Evolutionary conservation across 106 monocot genomes (phyloP), one percentile per base, ranked within the genome.

Genomic region (Vanilla planifolia): DNA sequence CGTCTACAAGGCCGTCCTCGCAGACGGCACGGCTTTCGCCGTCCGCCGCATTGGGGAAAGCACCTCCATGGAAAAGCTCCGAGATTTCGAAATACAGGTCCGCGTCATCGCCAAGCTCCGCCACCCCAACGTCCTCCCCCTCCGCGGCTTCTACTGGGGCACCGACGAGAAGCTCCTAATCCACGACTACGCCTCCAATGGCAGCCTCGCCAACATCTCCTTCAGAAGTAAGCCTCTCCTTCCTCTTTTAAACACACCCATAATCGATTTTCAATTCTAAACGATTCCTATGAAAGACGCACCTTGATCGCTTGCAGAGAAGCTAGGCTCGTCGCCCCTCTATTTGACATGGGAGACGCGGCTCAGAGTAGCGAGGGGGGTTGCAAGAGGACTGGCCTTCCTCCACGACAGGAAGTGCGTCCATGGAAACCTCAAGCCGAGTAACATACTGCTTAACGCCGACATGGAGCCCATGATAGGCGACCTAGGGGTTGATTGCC

Each of bases 111-210:
- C 98, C 15, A 88, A 80, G 58, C 69, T 85, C 28, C 74, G 75
- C 43, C 92, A 99, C 63, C 88, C 92, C 0, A 99, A 99, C 24
- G 30, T 99, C 60, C 75, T 99, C 46, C 59, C 88, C 7, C 37
- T 99, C 42, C 74, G 85, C 17, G 92, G 98, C 0, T 99, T 88
- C 75, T 99, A 88, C 67, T 99, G 98, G 98, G 98, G 98, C 5
- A 33, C 81, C 8, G 98, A 99, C 34, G 98, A 99, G 78, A 99
- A 88, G 70, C 75, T 99, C 20, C 79, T 99, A 27, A 92, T 99
- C 64, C 75, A 77, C 33, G 92, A 99, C 62, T 99, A 82, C 43
- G 85, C 80, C 35, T 45, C 85, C 46, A 99, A 92, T 55, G 98
- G 98, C 60, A 99, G 88, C 77, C 98, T 99, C 24, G 92, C 85